Evolutionary conservation across 345 rosid genomes (phyloP).

Genomic region (Syzygium oleosum): DNA sequence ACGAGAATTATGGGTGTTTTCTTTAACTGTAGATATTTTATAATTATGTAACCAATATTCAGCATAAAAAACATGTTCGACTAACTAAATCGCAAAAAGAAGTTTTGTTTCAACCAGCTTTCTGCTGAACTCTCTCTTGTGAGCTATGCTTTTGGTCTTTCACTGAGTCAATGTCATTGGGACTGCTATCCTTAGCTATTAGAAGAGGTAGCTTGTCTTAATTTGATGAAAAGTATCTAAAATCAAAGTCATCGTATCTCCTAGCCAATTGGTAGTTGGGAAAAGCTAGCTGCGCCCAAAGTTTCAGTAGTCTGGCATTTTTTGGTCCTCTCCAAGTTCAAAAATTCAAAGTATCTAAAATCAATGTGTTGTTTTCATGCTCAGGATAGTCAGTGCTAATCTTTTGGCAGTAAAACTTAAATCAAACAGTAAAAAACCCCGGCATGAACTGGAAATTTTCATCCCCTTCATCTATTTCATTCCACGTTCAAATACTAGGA

Average conservation of each 20-base stretch:
- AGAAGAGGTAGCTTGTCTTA: background rate
- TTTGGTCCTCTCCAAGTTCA: background rate
- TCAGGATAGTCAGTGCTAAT: background rate
- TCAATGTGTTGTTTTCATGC: background rate
- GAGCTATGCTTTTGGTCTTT: background rate
- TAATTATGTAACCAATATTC: too few species aligned
- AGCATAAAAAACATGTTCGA: too few species aligned
- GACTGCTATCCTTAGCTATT: background rate
- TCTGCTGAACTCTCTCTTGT: background rate
- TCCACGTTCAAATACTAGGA: background rate
- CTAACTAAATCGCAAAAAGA: background rate
- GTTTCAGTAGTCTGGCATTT: background rate
- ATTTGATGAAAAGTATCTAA: background rate
- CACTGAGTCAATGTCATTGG: background rate
- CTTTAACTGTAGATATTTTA: too few species aligned
- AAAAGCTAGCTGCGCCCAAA: background rate
- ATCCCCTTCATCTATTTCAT: background rate
- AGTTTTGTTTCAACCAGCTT: background rate
- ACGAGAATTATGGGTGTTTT: background rate
- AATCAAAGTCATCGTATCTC: background rate
- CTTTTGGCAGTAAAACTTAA: background rate
- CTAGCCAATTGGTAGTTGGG: background rate
- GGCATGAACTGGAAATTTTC: background rate
- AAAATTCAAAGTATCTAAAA: background rate
- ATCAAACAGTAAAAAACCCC: background rate